These are phyloP conservation scores for Phytophthora melonis DNA, from an alignment of 352 stramenopile genomes.

Conservation along the genomic window DNA sequence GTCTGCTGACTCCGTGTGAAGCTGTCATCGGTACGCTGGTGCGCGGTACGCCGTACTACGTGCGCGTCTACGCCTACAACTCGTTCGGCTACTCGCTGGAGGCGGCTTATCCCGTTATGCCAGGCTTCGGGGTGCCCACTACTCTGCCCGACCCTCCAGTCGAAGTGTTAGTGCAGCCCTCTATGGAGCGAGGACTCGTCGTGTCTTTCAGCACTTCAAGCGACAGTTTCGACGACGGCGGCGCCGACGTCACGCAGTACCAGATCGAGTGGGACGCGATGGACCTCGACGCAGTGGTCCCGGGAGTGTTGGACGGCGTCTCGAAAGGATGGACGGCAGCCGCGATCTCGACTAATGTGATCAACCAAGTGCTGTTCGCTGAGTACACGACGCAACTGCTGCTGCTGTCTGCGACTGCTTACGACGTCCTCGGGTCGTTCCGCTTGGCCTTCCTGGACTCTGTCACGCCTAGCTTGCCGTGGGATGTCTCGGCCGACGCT, in stretches of 20 bases:
- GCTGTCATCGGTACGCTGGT: slow-evolving; percentile 84
- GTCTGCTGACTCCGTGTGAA: slow-evolving; percentile 80
- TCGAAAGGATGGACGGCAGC: slow-evolving; percentile 9
- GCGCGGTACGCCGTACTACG: slow-evolving; percentile 88
- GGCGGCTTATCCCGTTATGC: slow-evolving; percentile 68
- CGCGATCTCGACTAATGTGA: slow-evolving; percentile 36
- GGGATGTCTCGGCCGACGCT: slow-evolving; percentile 80
- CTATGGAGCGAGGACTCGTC: slow-evolving; percentile 56
- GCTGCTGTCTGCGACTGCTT: slow-evolving; percentile 76
- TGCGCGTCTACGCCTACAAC: slow-evolving; percentile 94
- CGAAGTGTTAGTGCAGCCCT: slow-evolving; percentile 48
- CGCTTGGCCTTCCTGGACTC: slow-evolving; percentile 77
- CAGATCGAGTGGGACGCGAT: slow-evolving; percentile 95
- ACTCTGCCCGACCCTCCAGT: slow-evolving; percentile 76
- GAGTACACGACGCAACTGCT: slow-evolving; percentile 91
- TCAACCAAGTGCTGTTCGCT: slow-evolving; percentile 82
- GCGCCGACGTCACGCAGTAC: slow-evolving; percentile 85
- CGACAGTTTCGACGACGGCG: slow-evolving; percentile 76
- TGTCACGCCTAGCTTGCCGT: slow-evolving; percentile 74
- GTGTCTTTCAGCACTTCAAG: slow-evolving; percentile 80
- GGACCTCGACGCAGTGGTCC: slow-evolving; percentile 71
- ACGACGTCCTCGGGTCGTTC: slow-evolving; percentile 91
- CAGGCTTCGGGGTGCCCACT: slow-evolving; percentile 75
- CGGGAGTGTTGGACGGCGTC: slow-evolving; percentile 19
- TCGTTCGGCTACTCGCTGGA: slow-evolving; percentile 90